These are phyloP conservation scores for Fusarium redolens DNA, from an alignment of 2,329 filamentous ascomycete genomes.

Conservation along the genomic window DNA sequence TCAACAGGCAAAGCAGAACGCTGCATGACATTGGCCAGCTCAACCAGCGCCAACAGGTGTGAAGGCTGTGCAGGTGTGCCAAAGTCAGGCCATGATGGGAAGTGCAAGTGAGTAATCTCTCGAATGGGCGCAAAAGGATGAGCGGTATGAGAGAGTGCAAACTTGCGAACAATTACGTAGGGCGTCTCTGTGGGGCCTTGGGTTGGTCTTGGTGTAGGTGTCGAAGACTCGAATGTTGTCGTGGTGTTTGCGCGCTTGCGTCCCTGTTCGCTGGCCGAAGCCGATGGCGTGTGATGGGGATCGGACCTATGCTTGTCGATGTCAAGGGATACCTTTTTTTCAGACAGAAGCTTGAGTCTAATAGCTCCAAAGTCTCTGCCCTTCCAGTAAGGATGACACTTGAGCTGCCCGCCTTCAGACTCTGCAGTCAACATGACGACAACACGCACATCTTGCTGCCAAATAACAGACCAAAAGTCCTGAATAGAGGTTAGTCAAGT, in stretches of 20 bases:
- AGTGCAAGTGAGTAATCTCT: constrained; percentile 94
- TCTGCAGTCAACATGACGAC: constrained; percentile 98
- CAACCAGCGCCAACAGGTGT: constrained; percentile 89
- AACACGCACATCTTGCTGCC: constrained; percentile 95
- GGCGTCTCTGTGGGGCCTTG: constrained; percentile 67
- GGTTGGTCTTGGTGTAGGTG: constrained; percentile 44
- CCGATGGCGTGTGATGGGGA: constrained; percentile 45
- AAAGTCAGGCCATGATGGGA: constrained; percentile 97
- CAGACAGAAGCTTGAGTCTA: constrained; percentile 79
- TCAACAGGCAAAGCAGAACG: constrained; percentile 64
- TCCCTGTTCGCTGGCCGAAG: constrained; percentile 52
- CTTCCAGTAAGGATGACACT: constrained; percentile 95
- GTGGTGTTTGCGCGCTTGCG: constrained; percentile 67
- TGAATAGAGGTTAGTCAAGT: constrained; percentile 53
- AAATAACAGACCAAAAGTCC: constrained; percentile 98
- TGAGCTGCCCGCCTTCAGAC: constrained; percentile 90
- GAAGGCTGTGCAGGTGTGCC: constrained; percentile 89
- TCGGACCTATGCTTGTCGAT: constrained; percentile 64
- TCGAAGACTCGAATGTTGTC: constrained; percentile 54
- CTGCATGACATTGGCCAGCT: constrained; percentile 83
- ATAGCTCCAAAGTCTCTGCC: constrained; percentile 81
- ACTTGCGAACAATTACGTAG: constrained; percentile 86
- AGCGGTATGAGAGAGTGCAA: constrained; percentile 80
- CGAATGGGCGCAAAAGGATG: constrained; percentile 87
- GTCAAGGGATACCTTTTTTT: constrained; percentile 84